phyloP scores from a whole-genome alignment of 768 basidiomycete genomes.

The Clavulina sp. region DNA sequence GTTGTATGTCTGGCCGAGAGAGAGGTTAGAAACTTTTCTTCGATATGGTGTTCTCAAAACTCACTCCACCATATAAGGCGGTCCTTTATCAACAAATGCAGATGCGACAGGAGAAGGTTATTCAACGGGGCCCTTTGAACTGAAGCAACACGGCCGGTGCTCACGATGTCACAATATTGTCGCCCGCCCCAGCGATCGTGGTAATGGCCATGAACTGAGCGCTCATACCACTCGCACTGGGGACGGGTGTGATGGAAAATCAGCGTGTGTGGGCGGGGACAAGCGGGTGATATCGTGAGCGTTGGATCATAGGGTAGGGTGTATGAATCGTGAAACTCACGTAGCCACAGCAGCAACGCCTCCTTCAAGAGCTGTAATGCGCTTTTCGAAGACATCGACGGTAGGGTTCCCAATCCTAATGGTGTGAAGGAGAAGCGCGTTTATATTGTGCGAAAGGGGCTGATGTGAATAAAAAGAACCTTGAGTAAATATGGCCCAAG shows the following conservation, averaged over 20 bases:
- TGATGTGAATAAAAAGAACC: slow-evolving; percentile 6
- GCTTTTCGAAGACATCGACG: slow-evolving; percentile 58
- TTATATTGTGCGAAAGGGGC: neutral
- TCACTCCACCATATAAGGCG: slow-evolving; percentile 50
- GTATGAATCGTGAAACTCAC: too few relatives aligned
- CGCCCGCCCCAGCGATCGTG: slow-evolving; percentile 42
- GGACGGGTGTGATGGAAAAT: too few relatives aligned
- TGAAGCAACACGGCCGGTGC: slow-evolving; percentile 14
- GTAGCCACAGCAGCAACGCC: slow-evolving; percentile 58
- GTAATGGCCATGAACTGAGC: slow-evolving; percentile 60
- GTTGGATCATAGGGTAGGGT: too few relatives aligned
- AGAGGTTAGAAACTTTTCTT: neutral
- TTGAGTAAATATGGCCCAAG: slow-evolving; percentile 45
- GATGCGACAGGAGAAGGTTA: neutral
- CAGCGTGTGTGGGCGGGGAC: too few relatives aligned
- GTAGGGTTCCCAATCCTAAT: slow-evolving; percentile 46
- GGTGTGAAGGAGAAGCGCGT: neutral
- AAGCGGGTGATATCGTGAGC: too few relatives aligned
- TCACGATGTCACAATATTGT: slow-evolving; percentile 63
- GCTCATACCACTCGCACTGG: slow-evolving; percentile 57
- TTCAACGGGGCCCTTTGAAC: too few relatives aligned
- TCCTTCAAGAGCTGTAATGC: slow-evolving; percentile 66
- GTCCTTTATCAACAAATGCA: slow-evolving; percentile 23
- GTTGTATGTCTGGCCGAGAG: slow-evolving; percentile 38
- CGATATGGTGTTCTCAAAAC: slow-evolving; percentile 13